These are phyloP conservation scores for Phyllostachys edulis DNA, from an alignment of 176 grass and related monocot species.

Conservation along the genomic window DNA sequence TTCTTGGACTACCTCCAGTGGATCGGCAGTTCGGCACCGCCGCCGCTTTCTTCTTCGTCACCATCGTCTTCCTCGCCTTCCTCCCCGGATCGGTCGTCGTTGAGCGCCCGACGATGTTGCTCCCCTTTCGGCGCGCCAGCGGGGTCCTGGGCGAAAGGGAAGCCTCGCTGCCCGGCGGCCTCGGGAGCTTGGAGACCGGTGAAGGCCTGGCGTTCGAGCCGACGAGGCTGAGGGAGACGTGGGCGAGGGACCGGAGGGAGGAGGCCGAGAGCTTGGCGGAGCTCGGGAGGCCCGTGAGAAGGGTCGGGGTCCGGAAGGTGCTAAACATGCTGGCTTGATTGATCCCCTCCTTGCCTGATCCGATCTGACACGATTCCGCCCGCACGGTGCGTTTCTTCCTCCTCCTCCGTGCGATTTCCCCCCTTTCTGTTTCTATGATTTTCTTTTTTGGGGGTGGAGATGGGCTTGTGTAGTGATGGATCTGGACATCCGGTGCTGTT, in stretches of 20 bases:
- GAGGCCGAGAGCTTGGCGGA: conserved; percentile 48
- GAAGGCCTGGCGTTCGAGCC: conserved; percentile 70
- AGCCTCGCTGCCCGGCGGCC: neutral
- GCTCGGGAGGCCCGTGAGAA: conserved; percentile 44
- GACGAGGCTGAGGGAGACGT: conserved; percentile 65
- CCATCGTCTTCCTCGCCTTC: conserved; percentile 59
- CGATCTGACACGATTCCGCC: too few species aligned
- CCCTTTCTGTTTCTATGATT: too few species aligned
- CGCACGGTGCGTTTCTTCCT: too few species aligned
- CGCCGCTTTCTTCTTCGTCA: conserved; percentile 80
- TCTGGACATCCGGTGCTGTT: too few species aligned
- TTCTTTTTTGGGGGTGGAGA: too few species aligned
- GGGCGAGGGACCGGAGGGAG: conserved; percentile 59
- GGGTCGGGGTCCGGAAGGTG: conserved; percentile 60
- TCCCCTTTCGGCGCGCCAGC: conserved; percentile 17
- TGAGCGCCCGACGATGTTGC: conserved; percentile 9
- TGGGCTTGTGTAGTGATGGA: too few species aligned
- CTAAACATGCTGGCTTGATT: neutral
- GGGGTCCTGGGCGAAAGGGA: neutral
- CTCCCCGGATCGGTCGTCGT: conserved; percentile 59
- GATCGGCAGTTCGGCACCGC: too few species aligned
- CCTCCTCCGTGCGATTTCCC: too few species aligned
- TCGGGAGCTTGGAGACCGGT: conserved; percentile 42
- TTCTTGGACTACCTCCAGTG: too few species aligned
- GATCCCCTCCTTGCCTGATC: too few species aligned